phyloP scores from a whole-genome alignment of 768 basidiomycete genomes.

The Leucogyrophana mollusca region DNA sequence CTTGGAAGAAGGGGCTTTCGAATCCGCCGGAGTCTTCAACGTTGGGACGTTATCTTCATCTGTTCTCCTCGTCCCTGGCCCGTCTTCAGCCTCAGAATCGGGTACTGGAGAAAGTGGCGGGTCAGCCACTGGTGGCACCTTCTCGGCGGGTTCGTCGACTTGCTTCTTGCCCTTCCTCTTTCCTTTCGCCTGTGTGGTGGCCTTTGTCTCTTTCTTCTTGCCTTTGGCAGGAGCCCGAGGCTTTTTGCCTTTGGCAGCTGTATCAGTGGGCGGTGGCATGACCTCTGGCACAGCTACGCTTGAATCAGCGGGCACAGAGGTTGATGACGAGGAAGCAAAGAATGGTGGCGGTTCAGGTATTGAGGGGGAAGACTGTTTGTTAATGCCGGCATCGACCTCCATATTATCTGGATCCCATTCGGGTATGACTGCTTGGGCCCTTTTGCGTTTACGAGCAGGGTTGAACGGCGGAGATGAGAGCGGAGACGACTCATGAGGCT shows the following conservation, averaged over 20 bases:
- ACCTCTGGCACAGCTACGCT: slow-evolving; percentile 30
- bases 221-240: slow-evolving; percentile 2
- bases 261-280: slow-evolving; percentile 18
- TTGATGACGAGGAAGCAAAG: slow-evolving; percentile 46
- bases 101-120: neutral
- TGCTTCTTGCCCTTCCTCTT: slow-evolving; percentile 27
- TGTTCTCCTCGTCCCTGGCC: neutral
- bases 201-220: slow-evolving; percentile 21
- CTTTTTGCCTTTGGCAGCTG: neutral
- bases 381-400: slow-evolving; percentile 6
- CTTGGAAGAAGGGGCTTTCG: slow-evolving; percentile 19
- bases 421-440: slow-evolving; percentile 7
- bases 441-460: slow-evolving; percentile 25
- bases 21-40: neutral
- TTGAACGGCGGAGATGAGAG: slow-evolving; percentile 20
- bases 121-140: slow-evolving; percentile 2
- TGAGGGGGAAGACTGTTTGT: neutral
- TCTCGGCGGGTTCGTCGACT: slow-evolving; percentile 12
- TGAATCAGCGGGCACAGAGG: slow-evolving; percentile 20
- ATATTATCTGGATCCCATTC: slow-evolving; percentile 14
- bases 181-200: slow-evolving; percentile 22
- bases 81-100: neutral
- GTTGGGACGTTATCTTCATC: slow-evolving; percentile 2
- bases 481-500: slow-evolving; percentile 21
- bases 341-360: slow-evolving; percentile 40